phyloP scores from a whole-genome alignment of 768 basidiomycete genomes.

The Brasilioporus rufonigricans region DNA sequence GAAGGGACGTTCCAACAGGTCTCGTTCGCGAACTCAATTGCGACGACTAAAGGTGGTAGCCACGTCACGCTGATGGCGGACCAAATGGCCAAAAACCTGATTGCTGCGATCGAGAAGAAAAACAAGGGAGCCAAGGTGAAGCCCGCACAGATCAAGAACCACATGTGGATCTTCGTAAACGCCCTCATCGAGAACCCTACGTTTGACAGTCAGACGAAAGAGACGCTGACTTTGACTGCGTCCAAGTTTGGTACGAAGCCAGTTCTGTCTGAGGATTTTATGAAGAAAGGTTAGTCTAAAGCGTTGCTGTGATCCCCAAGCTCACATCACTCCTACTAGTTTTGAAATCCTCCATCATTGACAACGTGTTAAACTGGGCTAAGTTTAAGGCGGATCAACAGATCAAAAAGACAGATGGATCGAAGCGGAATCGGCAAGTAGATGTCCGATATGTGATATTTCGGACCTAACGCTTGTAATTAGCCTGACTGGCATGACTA shows the following conservation, averaged over 20 bases:
- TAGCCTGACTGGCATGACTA: constrained; percentile 87
- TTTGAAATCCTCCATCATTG: constrained; percentile 83
- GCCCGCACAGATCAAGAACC: constrained; percentile 89
- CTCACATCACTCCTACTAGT: constrained; percentile 45
- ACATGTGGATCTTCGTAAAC: constrained; percentile 98
- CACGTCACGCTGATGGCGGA: constrained; percentile 86
- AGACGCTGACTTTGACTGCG: constrained; percentile 81
- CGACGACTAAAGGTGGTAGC: constrained; percentile 94
- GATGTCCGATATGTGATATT: background rate
- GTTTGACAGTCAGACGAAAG: constrained; percentile 99
- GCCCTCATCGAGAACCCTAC: constrained; percentile 95
- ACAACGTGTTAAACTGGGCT: constrained; percentile 92
- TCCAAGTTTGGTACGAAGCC: constrained; percentile 93
- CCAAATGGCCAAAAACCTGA: constrained; percentile 83
- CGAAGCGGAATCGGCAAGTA: constrained; percentile 77
- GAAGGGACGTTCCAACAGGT: constrained; percentile 92
- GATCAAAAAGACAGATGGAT: constrained; percentile 93
- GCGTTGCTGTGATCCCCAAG: background rate
- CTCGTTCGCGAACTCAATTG: constrained; percentile 96
- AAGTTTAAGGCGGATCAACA: constrained; percentile 96
- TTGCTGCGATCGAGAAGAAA: constrained; percentile 88
- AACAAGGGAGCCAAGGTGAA: constrained; percentile 97
- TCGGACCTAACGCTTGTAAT: background rate
- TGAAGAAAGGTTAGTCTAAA: constrained; percentile 79
- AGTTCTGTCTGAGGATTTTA: constrained; percentile 81